Evolutionary conservation across 2,329 filamentous ascomycete species (phyloP).

Genomic region (Talaromyces albobiverticillius): DNA sequence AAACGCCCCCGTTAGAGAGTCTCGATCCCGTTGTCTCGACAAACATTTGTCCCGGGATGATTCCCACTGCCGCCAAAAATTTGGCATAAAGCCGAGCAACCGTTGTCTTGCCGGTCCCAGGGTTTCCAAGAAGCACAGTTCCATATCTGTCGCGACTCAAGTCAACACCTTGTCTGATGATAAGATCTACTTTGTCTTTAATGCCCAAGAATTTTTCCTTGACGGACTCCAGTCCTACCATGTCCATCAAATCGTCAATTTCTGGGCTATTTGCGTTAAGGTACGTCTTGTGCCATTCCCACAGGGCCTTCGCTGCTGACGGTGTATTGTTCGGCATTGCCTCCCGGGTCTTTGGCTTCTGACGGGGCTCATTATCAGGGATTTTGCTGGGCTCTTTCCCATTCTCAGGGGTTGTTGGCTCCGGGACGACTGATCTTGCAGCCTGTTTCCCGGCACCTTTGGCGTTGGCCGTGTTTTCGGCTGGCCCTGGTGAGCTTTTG

Average conservation of each 20-base stretch:
- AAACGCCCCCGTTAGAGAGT: constrained; percentile 62
- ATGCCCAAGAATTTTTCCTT: constrained; percentile 63
- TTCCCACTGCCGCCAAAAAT: constrained; percentile 61
- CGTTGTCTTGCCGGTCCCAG: constrained; percentile 78
- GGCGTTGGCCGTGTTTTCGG: background rate
- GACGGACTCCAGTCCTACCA: constrained; percentile 69
- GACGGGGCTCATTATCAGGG: background rate
- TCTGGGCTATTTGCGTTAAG: constrained; percentile 52
- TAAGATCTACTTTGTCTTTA: constrained; percentile 62
- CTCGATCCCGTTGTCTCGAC: constrained; percentile 67
- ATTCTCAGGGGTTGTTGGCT: background rate
- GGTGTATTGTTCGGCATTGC: background rate
- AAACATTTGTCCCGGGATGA: constrained; percentile 60
- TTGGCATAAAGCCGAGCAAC: constrained; percentile 68
- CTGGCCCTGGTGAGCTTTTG: background rate
- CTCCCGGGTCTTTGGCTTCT: background rate
- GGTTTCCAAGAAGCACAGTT: constrained; percentile 66
- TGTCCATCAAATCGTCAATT: constrained; percentile 64
- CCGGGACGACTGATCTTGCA: background rate
- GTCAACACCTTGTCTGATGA: constrained; percentile 56
- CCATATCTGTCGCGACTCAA: constrained; percentile 60
- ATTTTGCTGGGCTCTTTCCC: background rate
- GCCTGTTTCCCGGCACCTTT: background rate
- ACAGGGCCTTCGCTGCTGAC: constrained; percentile 51
- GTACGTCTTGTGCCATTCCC: constrained; percentile 58